Evolutionary conservation across 1,284 basidiomycete genomes (phyloP), one percentile per base, ranked within the genome.

Genomic region (Stereum hirsutum): DNA sequence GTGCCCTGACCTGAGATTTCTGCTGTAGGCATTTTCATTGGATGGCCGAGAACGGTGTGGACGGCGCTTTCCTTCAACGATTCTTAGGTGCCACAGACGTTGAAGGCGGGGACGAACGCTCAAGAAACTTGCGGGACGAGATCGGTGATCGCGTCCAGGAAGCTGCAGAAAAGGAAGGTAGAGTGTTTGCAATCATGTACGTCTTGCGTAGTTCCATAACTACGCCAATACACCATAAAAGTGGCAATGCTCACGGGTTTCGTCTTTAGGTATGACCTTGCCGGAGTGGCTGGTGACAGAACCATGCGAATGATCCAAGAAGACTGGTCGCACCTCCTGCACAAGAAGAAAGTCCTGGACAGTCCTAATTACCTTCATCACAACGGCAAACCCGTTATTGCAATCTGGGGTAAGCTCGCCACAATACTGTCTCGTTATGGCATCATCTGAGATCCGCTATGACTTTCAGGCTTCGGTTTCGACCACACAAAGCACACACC

Each of bases 101-200:
- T 21, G 73, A 74, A 42, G 57, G 61, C 42, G 55, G 75, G 0
- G 74, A 72, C 41, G 60, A 70, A 31, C 78, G 74, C 7, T 71
- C 80, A 40, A 62, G 69, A 47, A 59, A 71, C 20, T 62, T 82
- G 46, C 69, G 86, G 32, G 86, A 89, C 51, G 81, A 88, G 52
- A 68, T 89, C 2, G 77, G 81, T 1, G 72, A 81, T 46, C 65
- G 70, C 11, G 84, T 89, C 6, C 64, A 70, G 47, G 78, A 79
- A 50, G 81, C 83, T 14, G 82, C 84, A 3, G 86, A 89, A 63
- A 69, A 69, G 41, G 81, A 87, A 53, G 83, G 81, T 1, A 64
- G 86, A 38, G 82, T 84, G 1, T 88, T 76, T 57, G 81, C 84
- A 5, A 81, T 88, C 49, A 89, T 89, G 86, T 85, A 46, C 53